Evolutionary conservation across 1,139 yeast species (phyloP).

Genomic region (Kazachstania sp.): DNA sequence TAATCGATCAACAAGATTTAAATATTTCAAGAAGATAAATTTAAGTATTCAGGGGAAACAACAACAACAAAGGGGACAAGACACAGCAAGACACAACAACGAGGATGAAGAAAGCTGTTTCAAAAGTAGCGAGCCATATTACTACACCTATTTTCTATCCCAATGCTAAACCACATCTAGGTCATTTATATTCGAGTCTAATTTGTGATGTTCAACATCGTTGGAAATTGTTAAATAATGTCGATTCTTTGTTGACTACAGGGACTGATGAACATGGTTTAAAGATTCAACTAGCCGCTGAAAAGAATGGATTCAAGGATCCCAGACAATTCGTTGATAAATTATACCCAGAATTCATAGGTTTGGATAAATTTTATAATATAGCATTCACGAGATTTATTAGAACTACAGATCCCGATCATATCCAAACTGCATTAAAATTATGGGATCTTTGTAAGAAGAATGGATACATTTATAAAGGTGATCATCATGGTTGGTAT

Average conservation of each 20-base stretch:
- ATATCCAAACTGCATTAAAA: constrained; percentile 49
- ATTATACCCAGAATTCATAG: constrained; percentile 55
- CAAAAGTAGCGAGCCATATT: constrained; percentile 36
- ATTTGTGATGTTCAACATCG: constrained; percentile 70
- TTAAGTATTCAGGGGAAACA: neutral
- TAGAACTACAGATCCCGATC: constrained; percentile 84
- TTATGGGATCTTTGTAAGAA: constrained; percentile 60
- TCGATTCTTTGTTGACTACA: constrained; percentile 57
- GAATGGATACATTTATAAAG: constrained; percentile 68
- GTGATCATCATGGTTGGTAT: constrained; percentile 89
- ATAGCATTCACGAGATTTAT: constrained; percentile 70
- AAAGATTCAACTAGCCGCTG: constrained; percentile 75
- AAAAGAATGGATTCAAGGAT: constrained; percentile 35
- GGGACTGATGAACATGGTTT: constrained; percentile 98
- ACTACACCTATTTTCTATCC: constrained; percentile 96
- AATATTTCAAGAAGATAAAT: neutral
- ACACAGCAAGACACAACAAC: neutral
- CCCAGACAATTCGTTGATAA: constrained; percentile 70
- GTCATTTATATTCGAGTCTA: constrained; percentile 85
- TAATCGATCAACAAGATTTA: no score
- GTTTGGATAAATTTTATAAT: constrained; percentile 48
- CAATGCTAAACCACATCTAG: constrained; percentile 90
- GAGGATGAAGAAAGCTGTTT: neutral
- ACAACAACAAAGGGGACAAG: no score
- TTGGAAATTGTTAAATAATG: constrained; percentile 50